Percentiles rank a stretch among this genome's conserved stretches.
Conservation (phyloP, 2,329 filamentous ascomycete genomes). For the Apiospora koreana region DNA sequence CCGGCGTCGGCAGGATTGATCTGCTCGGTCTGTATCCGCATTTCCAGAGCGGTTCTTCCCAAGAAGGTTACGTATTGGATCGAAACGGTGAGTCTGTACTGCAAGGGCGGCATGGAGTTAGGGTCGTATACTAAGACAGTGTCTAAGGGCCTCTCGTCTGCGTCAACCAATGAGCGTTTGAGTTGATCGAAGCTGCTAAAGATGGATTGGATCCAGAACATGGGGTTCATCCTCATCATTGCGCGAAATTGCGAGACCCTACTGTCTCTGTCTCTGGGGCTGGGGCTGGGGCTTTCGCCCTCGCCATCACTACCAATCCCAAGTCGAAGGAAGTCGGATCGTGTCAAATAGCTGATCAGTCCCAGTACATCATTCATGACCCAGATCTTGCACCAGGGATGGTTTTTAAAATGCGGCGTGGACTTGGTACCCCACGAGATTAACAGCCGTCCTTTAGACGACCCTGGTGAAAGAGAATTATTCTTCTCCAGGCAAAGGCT, state of each 20-base stretch:
- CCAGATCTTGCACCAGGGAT: neutral
- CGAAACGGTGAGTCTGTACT: neutral
- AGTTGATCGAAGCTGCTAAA: too few relatives aligned
- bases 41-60: neutral
- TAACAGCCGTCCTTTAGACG: neutral
- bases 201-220: too few relatives aligned
- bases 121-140: neutral
- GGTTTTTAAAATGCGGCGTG: fast-evolving
- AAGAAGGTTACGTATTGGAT: neutral
- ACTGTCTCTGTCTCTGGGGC: too few relatives aligned
- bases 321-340: too few relatives aligned
- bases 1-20: neutral
- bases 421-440: neutral
- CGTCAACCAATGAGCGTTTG: too few relatives aligned
- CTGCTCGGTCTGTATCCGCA: neutral
- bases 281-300: too few relatives aligned
- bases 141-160: neutral
- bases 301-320: too few relatives aligned
- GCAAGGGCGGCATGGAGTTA: fast-evolving
- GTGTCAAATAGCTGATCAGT: neutral
- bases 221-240: too few relatives aligned
- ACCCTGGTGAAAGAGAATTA: too few relatives aligned
- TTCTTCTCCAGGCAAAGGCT: neutral
- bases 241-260: too few relatives aligned
- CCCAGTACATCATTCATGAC: neutral